Evolutionary conservation across 139 green algal species (phyloP).

Genomic region (Eudorina sp.): DNA sequence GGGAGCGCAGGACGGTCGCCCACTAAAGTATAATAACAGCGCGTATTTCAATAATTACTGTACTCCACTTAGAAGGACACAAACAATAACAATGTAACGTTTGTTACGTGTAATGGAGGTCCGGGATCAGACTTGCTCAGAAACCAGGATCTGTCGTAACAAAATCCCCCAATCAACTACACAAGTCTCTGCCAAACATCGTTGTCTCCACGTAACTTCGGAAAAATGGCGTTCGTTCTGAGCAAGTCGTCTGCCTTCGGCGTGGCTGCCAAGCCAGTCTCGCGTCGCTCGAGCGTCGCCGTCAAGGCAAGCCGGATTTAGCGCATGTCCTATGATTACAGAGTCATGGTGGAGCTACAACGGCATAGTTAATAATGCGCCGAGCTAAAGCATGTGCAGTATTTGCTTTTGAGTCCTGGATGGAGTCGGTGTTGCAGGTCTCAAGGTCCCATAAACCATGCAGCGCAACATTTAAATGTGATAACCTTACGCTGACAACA

Average conservation of each 20-base stretch:
- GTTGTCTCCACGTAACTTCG: background rate
- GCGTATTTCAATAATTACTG: too few relatives aligned
- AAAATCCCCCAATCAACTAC: slow-evolving; percentile 7
- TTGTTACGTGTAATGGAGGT: background rate
- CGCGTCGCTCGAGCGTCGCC: slow-evolving; percentile 34
- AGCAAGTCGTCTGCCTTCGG: slow-evolving; percentile 36
- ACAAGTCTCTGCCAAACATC: background rate
- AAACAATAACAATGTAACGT: background rate
- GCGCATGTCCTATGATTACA: too few relatives aligned
- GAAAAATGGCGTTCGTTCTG: slow-evolving; percentile 44
- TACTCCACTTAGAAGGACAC: background rate
- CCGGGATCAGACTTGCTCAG: background rate
- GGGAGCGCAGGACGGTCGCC: too few relatives aligned
- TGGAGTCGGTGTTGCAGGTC: too few relatives aligned
- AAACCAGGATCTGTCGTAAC: slow-evolving; percentile 34
- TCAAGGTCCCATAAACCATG: too few relatives aligned
- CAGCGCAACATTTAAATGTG: too few relatives aligned
- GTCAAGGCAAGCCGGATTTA: slow-evolving; percentile 29
- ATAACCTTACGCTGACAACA: too few relatives aligned
- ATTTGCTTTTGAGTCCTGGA: too few relatives aligned
- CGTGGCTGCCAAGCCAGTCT: slow-evolving; percentile 40
- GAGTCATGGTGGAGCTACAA: too few relatives aligned
- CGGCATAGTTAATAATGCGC: too few relatives aligned
- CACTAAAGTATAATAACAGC: too few relatives aligned
- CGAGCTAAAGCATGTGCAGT: too few relatives aligned